Conservation (phyloP, 164 flowering plant species). For the Dillenia suffruticosa region DNA sequence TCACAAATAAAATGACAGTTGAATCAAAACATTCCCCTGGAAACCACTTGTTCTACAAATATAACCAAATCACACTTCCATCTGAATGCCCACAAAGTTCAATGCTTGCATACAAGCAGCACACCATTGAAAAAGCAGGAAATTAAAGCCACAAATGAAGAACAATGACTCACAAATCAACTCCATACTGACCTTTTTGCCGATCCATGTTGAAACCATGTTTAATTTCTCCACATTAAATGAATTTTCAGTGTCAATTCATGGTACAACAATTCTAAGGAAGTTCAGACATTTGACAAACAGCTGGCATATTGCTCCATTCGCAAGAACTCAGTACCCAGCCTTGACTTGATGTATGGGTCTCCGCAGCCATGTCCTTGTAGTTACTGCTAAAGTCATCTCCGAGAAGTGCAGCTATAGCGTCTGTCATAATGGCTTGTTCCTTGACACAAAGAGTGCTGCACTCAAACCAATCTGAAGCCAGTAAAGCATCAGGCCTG, state of each 20-base stretch:
- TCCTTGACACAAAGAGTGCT: conserved; percentile 25
- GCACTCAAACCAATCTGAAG: conserved; percentile 46
- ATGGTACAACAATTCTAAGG: conserved; percentile 21
- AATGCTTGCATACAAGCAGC: too few species aligned
- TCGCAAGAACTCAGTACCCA: conserved; percentile 28
- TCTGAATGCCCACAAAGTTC: too few species aligned
- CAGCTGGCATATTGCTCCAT: conserved; percentile 65
- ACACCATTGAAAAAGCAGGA: too few species aligned
- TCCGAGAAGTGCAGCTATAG: conserved; percentile 39
- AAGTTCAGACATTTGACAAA: conserved; percentile 42
- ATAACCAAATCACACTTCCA: too few species aligned
- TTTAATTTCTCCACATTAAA: conserved; percentile 5
- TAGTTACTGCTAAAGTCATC: conserved; percentile 43
- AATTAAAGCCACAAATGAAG: background rate
- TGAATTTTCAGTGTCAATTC: conserved; percentile 13
- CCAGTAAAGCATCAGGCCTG: conserved; percentile 56
- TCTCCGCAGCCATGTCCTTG: conserved; percentile 28
- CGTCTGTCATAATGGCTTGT: conserved; percentile 28
- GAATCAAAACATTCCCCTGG: too few species aligned
- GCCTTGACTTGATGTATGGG: conserved; percentile 28
- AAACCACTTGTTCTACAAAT: too few species aligned
- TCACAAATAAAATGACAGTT: too few species aligned
- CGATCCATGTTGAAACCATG: conserved; percentile 2
- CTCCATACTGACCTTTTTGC: background rate
- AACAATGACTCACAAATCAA: conserved; percentile 9